A percentile compares a stretch with the other conserved stretches of the same genome.
Evolutionary conservation across 2,329 filamentous ascomycete species (phyloP).

Genomic region (Ascochyta fabae): DNA sequence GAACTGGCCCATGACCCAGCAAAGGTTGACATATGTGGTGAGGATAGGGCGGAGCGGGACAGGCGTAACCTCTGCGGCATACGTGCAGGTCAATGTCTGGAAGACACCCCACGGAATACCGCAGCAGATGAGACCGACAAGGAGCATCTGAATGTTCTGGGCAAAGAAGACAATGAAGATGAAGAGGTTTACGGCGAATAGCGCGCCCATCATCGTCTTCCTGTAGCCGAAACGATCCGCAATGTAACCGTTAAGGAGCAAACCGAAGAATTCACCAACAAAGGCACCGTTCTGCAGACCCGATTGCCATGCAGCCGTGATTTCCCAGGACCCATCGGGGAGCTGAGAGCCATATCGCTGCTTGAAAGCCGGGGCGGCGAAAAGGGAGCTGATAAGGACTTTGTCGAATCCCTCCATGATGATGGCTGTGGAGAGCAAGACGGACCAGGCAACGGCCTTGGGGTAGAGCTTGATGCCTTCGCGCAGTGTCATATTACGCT

Average conservation of each 20-base stretch:
- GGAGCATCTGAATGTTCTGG: slow-evolving; percentile 60
- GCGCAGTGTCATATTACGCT: slow-evolving; percentile 61
- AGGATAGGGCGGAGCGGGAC: slow-evolving; percentile 67
- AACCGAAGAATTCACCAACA: slow-evolving; percentile 53
- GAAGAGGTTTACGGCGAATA: slow-evolving; percentile 37
- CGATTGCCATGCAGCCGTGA: slow-evolving; percentile 56
- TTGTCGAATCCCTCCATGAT: slow-evolving; percentile 92
- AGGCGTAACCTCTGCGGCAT: slow-evolving; percentile 68
- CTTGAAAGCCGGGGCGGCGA: slow-evolving; percentile 57
- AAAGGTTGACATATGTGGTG: slow-evolving; percentile 75
- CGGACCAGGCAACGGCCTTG: slow-evolving; percentile 82
- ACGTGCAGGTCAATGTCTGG: slow-evolving; percentile 56
- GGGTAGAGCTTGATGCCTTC: slow-evolving; percentile 83
- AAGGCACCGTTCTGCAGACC: slow-evolving; percentile 56
- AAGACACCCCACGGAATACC: slow-evolving; percentile 56
- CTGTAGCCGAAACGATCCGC: slow-evolving; percentile 53
- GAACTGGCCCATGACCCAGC: slow-evolving; percentile 76
- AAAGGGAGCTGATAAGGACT: slow-evolving; percentile 80
- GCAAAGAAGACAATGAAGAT: slow-evolving; percentile 49
- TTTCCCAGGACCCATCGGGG: slow-evolving; percentile 48
- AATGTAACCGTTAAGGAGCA: slow-evolving; percentile 55
- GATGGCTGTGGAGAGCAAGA: slow-evolving; percentile 85
- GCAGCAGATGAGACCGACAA: slow-evolving; percentile 63
- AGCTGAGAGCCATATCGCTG: slow-evolving; percentile 49
- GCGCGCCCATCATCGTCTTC: slow-evolving; percentile 47